Percentiles rank a stretch among this genome's conserved stretches.
phyloP scores from a whole-genome alignment of 2,329 filamentous ascomycete genomes.

The Diaporthe ilicicola region DNA sequence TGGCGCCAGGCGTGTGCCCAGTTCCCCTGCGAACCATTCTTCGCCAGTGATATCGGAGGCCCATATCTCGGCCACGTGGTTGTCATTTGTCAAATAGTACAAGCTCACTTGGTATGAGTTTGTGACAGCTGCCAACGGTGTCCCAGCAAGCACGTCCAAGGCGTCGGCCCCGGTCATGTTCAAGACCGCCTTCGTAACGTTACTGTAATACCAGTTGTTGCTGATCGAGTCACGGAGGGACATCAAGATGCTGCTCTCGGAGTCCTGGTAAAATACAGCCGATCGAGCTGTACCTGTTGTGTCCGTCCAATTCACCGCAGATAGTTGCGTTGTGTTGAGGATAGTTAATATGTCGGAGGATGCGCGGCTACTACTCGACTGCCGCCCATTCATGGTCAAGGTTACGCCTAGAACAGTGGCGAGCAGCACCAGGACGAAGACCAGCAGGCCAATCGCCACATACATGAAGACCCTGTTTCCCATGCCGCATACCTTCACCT shows the following conservation, averaged over 20 bases:
- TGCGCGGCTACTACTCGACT: neutral
- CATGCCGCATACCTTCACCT: constrained; percentile 18
- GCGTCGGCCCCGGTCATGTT: constrained; percentile 11
- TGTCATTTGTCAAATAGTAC: constrained; percentile 26
- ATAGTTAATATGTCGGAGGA: neutral
- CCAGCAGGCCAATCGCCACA: constrained; percentile 14
- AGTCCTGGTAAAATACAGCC: constrained; percentile 21
- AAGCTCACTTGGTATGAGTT: constrained; percentile 20
- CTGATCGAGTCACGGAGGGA: constrained; percentile 21
- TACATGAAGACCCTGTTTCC: constrained; percentile 4
- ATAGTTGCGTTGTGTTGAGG: constrained; percentile 6
- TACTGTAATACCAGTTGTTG: constrained; percentile 24
- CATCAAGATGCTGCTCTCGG: neutral
- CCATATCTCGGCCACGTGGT: constrained; percentile 21
- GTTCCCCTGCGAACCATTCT: constrained; percentile 2
- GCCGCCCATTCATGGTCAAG: neutral
- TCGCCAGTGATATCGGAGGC: constrained; percentile 4
- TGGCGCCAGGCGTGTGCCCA: neutral
- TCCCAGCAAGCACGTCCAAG: neutral
- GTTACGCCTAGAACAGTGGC: constrained; percentile 22
- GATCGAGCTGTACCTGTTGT: neutral
- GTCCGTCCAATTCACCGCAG: constrained; percentile 26
- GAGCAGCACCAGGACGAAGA: constrained; percentile 24
- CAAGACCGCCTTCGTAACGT: constrained; percentile 20
- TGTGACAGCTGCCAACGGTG: constrained; percentile 22